phyloP scores from a whole-genome alignment of 495 filamentous ascomycete species.

The Podospora didyma region DNA sequence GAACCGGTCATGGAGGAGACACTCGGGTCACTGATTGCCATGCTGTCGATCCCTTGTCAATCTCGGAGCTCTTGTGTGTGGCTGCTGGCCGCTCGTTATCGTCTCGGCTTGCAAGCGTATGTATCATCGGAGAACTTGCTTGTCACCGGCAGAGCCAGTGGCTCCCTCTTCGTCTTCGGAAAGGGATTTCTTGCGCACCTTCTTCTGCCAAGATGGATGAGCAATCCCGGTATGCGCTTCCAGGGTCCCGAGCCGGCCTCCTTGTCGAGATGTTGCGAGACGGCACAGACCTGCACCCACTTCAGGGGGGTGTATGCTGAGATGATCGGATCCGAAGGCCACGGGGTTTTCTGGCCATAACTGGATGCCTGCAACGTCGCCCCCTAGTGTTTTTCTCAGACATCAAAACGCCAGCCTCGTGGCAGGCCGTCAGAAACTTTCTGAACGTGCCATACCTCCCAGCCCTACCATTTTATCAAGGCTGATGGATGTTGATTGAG shows the following conservation, averaged over 20 bases:
- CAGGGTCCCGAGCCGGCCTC: background rate
- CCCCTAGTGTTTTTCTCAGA: background rate
- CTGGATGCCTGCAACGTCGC: background rate
- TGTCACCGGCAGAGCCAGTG: background rate
- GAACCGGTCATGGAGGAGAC: background rate
- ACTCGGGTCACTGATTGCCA: slow-evolving; percentile 7
- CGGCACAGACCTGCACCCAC: background rate
- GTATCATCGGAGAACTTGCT: background rate
- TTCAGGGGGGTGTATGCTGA: background rate
- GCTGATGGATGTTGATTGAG: background rate
- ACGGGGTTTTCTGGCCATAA: background rate
- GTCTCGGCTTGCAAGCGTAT: background rate
- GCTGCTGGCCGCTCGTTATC: background rate
- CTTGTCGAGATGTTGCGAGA: background rate
- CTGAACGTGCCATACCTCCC: background rate
- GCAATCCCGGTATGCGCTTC: background rate
- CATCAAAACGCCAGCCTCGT: background rate
- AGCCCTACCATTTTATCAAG: background rate
- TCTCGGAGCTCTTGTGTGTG: too few relatives aligned
- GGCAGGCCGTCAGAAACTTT: background rate
- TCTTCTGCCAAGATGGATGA: background rate
- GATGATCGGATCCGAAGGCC: background rate
- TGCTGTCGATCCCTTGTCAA: slow-evolving; percentile 1
- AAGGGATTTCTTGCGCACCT: background rate
- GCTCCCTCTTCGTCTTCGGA: background rate